Percentiles rank a stretch among this genome's conserved stretches.
Evolutionary conservation across 805 yeast species (phyloP).

Genomic region (Ogataea allantospora): DNA sequence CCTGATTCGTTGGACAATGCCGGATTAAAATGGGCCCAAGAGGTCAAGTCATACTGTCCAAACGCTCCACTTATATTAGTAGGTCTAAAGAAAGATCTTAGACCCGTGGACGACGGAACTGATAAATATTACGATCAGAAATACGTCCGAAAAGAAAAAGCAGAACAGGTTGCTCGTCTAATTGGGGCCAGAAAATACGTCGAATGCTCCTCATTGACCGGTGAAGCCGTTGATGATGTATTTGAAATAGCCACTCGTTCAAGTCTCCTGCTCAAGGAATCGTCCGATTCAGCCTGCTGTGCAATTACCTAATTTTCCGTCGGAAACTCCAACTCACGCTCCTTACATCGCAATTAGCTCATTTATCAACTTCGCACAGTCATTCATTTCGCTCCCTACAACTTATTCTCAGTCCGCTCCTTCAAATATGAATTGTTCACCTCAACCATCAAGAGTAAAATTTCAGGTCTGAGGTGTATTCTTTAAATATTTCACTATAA

Average conservation of each 20-base stretch:
- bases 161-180: conserved; percentile 65
- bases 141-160: conserved; percentile 57
- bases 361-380: conserved; percentile 1
- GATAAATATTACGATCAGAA: conserved; percentile 35
- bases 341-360: conserved; percentile 4
- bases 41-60: conserved; percentile 78
- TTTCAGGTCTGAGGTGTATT: conserved; percentile 9
- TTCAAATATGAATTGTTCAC: background rate
- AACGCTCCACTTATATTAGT: conserved; percentile 73
- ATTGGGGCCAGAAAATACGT: conserved; percentile 82
- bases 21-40: conserved; percentile 81
- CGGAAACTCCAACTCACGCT: background rate
- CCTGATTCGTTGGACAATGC: conserved; percentile 86
- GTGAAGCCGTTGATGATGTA: conserved; percentile 93
- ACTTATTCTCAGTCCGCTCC: conserved; percentile 6
- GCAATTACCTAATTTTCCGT: conserved; percentile 27
- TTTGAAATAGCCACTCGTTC: conserved; percentile 90
- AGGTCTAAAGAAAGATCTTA: conserved; percentile 81
- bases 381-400: no score
- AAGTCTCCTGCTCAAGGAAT: conserved; percentile 57
- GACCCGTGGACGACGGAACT: conserved; percentile 40
- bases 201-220: conserved; percentile 89
- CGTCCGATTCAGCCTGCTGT: conserved; percentile 45
- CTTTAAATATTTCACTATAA: conserved; percentile 7
- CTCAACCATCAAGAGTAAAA: background rate